Percentiles rank a stretch among this genome's conserved stretches.
Evolutionary conservation across 805 yeast species (phyloP).

Genomic region (Myxozyma geophila): DNA sequence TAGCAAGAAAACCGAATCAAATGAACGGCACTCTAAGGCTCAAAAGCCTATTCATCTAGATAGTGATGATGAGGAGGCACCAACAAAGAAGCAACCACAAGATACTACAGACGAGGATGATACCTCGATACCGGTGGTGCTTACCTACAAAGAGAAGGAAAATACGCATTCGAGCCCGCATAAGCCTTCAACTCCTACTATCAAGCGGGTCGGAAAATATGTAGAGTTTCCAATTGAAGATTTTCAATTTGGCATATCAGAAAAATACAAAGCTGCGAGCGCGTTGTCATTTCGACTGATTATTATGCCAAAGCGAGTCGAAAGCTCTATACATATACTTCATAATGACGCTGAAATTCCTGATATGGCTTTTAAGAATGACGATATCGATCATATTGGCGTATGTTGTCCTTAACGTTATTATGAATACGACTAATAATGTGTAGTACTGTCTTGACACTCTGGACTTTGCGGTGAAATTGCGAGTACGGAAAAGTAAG

Average conservation of each 20-base stretch:
- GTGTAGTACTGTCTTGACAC: conserved; percentile 22
- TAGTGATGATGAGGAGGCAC: conserved; percentile 15
- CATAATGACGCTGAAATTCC: not conserved
- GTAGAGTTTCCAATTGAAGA: conserved; percentile 6
- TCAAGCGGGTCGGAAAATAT: not conserved
- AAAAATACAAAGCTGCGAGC: not conserved
- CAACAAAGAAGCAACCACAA: not conserved
- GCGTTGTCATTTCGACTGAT: conserved; percentile 12
- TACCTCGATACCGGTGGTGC: not conserved
- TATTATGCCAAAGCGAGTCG: conserved; percentile 19
- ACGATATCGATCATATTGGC: conserved; percentile 2
- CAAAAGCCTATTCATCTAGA: conserved; percentile 8
- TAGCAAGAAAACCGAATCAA: not conserved
- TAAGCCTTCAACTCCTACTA: not conserved
- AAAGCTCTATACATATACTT: conserved; percentile 14
- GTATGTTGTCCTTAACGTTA: not conserved
- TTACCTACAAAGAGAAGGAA: not conserved
- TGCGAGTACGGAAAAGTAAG: conserved; percentile 26
- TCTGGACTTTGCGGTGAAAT: conserved; percentile 14
- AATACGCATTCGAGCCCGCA: not conserved
- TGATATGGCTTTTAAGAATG: conserved; percentile 8
- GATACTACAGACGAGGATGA: not conserved
- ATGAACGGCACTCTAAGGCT: not conserved
- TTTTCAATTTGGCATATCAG: conserved; percentile 21
- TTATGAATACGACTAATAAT: not conserved